Percentiles rank a stretch among this genome's conserved stretches.
phyloP scores from a whole-genome alignment of 192 early-diverging fungal genomes.

The Phycomyces nitens region DNA sequence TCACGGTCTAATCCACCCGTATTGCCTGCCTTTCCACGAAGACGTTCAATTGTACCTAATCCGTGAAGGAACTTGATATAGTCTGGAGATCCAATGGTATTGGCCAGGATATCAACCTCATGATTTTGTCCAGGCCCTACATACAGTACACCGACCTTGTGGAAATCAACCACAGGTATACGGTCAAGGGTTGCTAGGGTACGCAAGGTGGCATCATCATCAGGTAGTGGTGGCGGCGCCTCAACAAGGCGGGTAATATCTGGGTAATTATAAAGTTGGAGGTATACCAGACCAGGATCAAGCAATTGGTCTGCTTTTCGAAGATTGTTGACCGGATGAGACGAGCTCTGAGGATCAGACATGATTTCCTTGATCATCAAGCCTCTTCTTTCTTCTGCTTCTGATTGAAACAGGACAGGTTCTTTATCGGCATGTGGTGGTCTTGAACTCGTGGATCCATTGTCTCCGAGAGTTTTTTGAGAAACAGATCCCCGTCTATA shows the following conservation, averaged over 20 bases:
- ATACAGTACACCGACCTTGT: conserved; percentile 95
- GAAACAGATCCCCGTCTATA: background rate
- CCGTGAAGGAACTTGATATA: conserved; percentile 84
- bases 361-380: background rate
- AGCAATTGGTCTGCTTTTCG: conserved; percentile 42
- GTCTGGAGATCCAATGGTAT: conserved; percentile 79
- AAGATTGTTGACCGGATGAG: background rate
- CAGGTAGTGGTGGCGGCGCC: conserved; percentile 50
- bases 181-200: conserved; percentile 81
- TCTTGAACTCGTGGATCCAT: background rate
- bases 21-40: conserved; percentile 55
- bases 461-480: background rate
- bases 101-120: conserved; percentile 86
- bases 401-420: background rate
- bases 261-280: conserved; percentile 76
- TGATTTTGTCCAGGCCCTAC: conserved; percentile 80
- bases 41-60: conserved; percentile 70
- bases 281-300: conserved; percentile 58
- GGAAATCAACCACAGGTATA: conserved; percentile 86
- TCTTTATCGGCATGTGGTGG: background rate
- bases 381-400: background rate
- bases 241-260: conserved; percentile 50
- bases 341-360: background rate
- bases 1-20: conserved; percentile 86
- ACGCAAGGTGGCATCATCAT: conserved; percentile 72